Evolutionary conservation across 1,284 basidiomycete species (phyloP), one percentile per base, ranked within the genome.

Genomic region (Moesziomyces sp.): DNA sequence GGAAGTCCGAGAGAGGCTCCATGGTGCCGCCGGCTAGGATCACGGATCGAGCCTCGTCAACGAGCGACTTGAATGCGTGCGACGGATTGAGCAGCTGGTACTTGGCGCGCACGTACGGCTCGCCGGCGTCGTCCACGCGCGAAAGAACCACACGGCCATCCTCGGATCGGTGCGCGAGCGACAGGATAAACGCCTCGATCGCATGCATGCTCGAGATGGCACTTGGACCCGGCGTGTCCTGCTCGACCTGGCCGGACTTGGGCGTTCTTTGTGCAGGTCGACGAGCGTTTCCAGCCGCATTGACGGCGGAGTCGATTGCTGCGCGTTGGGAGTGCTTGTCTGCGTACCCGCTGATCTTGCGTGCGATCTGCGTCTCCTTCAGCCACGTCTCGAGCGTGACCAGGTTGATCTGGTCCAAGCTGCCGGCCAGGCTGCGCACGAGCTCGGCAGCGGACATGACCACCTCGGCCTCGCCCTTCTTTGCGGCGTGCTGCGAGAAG

Each of bases 71-170:
- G 84, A 99, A 99, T 60, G 91, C 88, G 18, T 93, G 91, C 1
- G 93, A 89, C 0, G 96, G 95, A 79, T 99, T 97, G n/a, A 99
- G 88, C 38, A 96, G 89, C 74, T 97, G 92, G 81, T 97, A 99
- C 78, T 92, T 94, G 57, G 98, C 86, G 62, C 90, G 89, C 0
- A 92, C 86, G 42, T 51, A 34, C 16, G 30, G 44, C 24, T 55
- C 58, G 43, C 42, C 44, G 6, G 52, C 44, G 34, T 52, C 46
- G n/a, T 24, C 14, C 4, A 38, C 46, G 35, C 45, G 40, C 35
- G 50, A 50, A 18, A 68, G 62, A 18, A 66, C 53, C 11, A 66
- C 47, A 2, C 88, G 85, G 26, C 89, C 86, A 60, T 97, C 94
- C 74, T 93, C 91, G 71, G 90, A 91, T 0, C 91, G 88, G 69